Base-by-base conservation (phyloP, 1,139 yeast genomes). In the Sugiyamaella grinbergsii region DNA sequence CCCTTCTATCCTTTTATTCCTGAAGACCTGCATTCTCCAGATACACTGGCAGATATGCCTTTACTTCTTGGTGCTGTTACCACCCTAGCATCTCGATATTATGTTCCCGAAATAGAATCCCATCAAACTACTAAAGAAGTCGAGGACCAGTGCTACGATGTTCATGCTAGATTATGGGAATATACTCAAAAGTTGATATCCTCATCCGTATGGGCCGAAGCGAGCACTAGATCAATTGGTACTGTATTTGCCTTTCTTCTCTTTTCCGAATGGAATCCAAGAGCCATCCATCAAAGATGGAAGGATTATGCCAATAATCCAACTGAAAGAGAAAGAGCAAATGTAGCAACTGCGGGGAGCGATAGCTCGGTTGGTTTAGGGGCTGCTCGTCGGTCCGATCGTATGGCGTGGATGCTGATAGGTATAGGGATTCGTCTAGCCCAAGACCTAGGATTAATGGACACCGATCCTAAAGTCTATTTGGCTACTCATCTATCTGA, bases 231-330 rank as follows among this genome's bases (percentile, higher is more conserved):
- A 56, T 84, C 94, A 0, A 80, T 89, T 5, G 96, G 96, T 0
- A 89, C 96, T 0, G 83, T 89, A 5, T 77, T 85, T 60, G 91
- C 96, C 0, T 88, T 90, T 63, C 70, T 90, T 43, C 71, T 91
- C n/a, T 84, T 90, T 59, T 87, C 96, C 0, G 96, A 90, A 66
- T 90, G 97, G 97, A 89, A 89, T 61, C 96, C 96, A 1, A 73
- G 96, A 50, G 96, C 96, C 4, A 89, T 90, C 55, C 96, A 90
- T 67, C 85, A 90, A 83, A 72, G 90, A 56, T 84, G 91, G 85
- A 74, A 82, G 0, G 97, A 90, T 67, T 89, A 88, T 69, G 96
- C 96, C 2, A 88, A 87, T 60, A 69, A 71, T 42, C 50, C 50
- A 8, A 33, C 41, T 19, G 60, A 57, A 36, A 55, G 64, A 2